Evolutionary conservation across 352 stramenopile species (phyloP), one percentile per base, ranked within the genome.

Genomic region (Aphanomyces invadans): DNA sequence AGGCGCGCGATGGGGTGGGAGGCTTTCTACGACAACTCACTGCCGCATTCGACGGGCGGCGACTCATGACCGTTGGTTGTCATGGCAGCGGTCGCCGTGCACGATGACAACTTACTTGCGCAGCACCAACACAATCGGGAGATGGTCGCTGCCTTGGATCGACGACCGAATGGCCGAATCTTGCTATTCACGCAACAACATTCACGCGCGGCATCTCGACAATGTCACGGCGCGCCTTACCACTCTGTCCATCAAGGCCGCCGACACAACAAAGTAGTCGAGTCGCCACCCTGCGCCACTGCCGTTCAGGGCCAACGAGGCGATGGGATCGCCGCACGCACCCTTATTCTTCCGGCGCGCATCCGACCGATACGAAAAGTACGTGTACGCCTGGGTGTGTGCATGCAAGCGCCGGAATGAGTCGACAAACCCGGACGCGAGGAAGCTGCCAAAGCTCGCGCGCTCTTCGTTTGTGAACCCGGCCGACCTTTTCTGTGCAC

Each of bases 291-390:
- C 55, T 64, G n/a, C n/a, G 32, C 10, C 19, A 62, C 29, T 53
- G 11, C 7, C 52, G 31, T 1, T 51, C 7, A 10, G 15, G 9
- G n/a, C n/a, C n/a, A n/a, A n/a, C n/a, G 29, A 51, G 10, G 32
- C 15, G 28, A 51, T 39, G 11, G 9, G 32, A 19, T 31, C 29
- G 15, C 19, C 17, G 15, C 7, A 4, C 28, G n/a, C 7, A 64
- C 55, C 85, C 54, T 91, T 94, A 73, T 92, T 91, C 72, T 90
- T 88, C 4, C 73, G 74, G 25, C 83, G 80, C 49, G 78, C 81
- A 39, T 86, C 89, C 65, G 91, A 77, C 17, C 85, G 83, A 70
- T 94, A 94, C 44, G 77, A 86, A 69, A 83, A 94, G 70, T 90
- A 94, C 38, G 83, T 86, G 71, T 83, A 92, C 70, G 85, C 71